Evolutionary conservation across 176 grass and related monocot species (phyloP), one percentile per base, ranked within the genome.

Genomic region (Alopecurus myosuroides): DNA sequence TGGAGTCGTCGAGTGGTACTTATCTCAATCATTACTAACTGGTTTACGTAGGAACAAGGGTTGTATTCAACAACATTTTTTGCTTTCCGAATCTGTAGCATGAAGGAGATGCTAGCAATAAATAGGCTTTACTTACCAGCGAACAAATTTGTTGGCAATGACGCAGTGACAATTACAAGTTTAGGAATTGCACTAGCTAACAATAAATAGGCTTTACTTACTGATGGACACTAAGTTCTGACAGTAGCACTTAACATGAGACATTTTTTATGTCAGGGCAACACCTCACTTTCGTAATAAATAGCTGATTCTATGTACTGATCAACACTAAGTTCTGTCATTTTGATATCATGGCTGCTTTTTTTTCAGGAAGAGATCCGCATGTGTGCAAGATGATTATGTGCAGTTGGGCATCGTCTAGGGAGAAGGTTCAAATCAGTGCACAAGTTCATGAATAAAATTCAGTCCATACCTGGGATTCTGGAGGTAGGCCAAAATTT

Each of bases 61-160:
- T 88, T 81, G 56, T 63, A 64, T 69, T 15, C 78, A 85, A 63
- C 86, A 87, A 52, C 92, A 89, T n/a, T n/a, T n/a, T 65, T 74
- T 94, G 57, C 84, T 94, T 63, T 85, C 86, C 20, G 87, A 91
- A 78, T 82, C 84, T 35, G 23, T 41, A 34, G 28, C 50, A 56
- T 30, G 80, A 44, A 68, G 56, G 17, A 69, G 84, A 79, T 90
- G 81, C 57, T 36, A 20, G 33, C 52, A 31, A 37, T 62, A 41
- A 70, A 3, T 63, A 51, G 52, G 20, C 35, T 46, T 2, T 46
- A 19, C 0, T 67, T 20, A 55, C 25, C 9, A 26, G 39, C 31
- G 1, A 0, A 45, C 11, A 31, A 42, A 61, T n/a, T 33, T 36
- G 19, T 14, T 4, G 45, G 28, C 40, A 28, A 9, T 3, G 23